These are phyloP conservation scores for Boletus subcaerulescens DNA, from an alignment of 768 basidiomycete species.

Conservation along the genomic window DNA sequence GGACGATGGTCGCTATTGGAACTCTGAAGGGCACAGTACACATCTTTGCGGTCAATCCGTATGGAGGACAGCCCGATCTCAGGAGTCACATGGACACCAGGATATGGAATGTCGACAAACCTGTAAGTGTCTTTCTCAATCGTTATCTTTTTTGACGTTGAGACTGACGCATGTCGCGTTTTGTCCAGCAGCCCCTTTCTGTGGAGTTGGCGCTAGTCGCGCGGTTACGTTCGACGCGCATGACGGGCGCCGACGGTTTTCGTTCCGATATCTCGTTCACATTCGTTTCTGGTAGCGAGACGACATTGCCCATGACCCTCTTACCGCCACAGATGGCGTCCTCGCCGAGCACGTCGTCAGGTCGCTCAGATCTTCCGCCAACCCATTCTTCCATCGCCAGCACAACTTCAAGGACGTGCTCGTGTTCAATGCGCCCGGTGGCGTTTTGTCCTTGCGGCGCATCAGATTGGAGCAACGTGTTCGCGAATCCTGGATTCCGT, in stretches of 20 bases:
- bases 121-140: constrained; percentile 34
- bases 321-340: constrained; percentile 28
- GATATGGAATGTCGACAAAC: constrained; percentile 51
- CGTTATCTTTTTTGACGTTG: neutral
- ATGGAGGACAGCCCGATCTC: constrained; percentile 65
- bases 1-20: constrained; percentile 66
- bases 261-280: constrained; percentile 51
- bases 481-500: constrained; percentile 22
- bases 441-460: constrained; percentile 53
- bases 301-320: constrained; percentile 39
- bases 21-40: constrained; percentile 65
- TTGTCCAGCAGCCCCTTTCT: constrained; percentile 45
- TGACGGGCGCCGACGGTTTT: constrained; percentile 26
- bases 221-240: constrained; percentile 43
- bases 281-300: constrained; percentile 42
- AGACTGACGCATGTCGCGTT: neutral
- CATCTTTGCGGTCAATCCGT: constrained; percentile 74
- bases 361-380: constrained; percentile 28
- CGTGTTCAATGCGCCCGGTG: constrained; percentile 61
- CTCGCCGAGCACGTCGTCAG: constrained; percentile 27
- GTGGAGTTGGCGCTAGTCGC: constrained; percentile 56
- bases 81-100: constrained; percentile 56
- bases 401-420: constrained; percentile 64
- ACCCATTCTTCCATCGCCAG: constrained; percentile 32
- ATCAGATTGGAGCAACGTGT: constrained; percentile 43